Base-by-base conservation (phyloP, 441 rosid genomes). In the Erodium trifolium region DNA sequence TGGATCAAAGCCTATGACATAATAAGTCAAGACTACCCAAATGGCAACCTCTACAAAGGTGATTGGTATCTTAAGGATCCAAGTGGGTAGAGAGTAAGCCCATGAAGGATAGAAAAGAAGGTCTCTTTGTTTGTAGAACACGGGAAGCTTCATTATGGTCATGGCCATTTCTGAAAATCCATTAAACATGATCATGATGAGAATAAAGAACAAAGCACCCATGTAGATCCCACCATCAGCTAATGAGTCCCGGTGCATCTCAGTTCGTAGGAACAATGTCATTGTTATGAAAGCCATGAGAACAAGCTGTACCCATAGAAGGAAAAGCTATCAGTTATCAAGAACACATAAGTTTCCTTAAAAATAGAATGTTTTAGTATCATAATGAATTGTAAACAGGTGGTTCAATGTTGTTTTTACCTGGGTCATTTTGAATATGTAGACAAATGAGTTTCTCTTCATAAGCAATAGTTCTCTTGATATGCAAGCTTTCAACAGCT, bases 371-470 rank as follows among this genome's bases (percentile, higher is more conserved):
- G 3, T 31, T 31, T 31, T 31, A 31, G 34, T 31, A 31, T 31
- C 34, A 2, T 31, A 31, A 31, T 31, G 3, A 31, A 31, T 31
- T 2, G 34, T 31, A 31, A 31, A 31, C 34, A 31, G 34, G 34
- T 2, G 39, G 13, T 53, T 27, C 13, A 70, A 37, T 71, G 10
- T 59, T 45, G 73, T 31, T 31, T 80, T 60, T 73, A 91, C 98
- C 73, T 88, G 99, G 13, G 27, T 49, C 67, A 87, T 76, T 78
- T 89, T 91, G 90, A 93, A 93, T 70, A 84, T 70, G 79, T 89
- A 88, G 66, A 93, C 87, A 39, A 91, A 89, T 0, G 96, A 89
- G 82, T 91, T 91, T 79, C 99, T 86, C 82, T 85, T 88, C 92
- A 91, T 88, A 60, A 91, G 91, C 78, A 91, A 72, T 71, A 71